Base-by-base conservation (phyloP, 164 flowering plant genomes). In the Cinnamomum micranthum region DNA sequence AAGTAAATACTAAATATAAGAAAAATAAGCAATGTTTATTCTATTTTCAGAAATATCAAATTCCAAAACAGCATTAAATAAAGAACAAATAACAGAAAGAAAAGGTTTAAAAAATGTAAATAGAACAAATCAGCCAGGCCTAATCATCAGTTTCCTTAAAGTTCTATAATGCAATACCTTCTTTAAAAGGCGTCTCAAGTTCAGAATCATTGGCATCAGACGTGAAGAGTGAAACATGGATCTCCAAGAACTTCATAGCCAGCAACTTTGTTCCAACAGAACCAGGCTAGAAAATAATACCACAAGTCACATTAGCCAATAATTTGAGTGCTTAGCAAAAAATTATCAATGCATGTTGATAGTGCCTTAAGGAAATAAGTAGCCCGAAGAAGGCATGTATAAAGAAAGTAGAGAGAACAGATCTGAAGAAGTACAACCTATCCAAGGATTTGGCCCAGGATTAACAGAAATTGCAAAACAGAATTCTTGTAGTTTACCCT, bases 181-280 rank as follows among this genome's bases (percentile, higher is more conserved):
- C 90, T 64, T 73, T 72, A 2, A 33, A 24, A 71, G 77, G 72
- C 24, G 80, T 84, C 70, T 86, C 90, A 69, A 15, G 60, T 55
- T 55, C 60, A 20, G 79, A 75, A 74, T 86, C 89, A 80, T 71
- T 76, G 33, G 81, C 72, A 51, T 92, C 97, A 66, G 91, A 74
- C 3, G 95, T 88, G 80, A 91, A 91, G 72, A 84, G 83, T 69
- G 92, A 73, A 69, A 91, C 80, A 78, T 72, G 85, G 5, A 82
- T 89, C 82, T 95, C 99, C 87, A 95, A 75, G 83, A 95, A 95
- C 72, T 95, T 95, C 81, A 95, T 58, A 3, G 95, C 97, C 80
- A 91, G 84, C 85, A 95, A 81, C 85, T 82, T 95, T 50, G 80
- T 81, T 72, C 89, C 89, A 66, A 86, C 82, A 69, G 88, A 65